phyloP scores from a whole-genome alignment of 345 rosid genomes.

The Acer campestre region DNA sequence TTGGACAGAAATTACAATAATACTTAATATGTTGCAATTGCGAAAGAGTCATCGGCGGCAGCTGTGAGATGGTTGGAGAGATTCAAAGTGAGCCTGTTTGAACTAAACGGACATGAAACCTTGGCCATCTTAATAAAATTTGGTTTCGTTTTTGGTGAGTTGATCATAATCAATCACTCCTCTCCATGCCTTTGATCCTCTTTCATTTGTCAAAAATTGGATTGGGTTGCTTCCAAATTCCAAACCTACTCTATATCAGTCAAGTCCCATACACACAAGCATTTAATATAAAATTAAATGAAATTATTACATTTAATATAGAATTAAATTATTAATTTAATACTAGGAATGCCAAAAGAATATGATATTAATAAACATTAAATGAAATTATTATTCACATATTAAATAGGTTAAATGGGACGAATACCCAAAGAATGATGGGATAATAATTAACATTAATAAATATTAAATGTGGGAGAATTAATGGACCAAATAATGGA shows the following conservation, averaged over 20 bases:
- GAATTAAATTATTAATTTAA: no score
- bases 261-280: not conserved
- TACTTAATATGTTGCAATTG: not conserved
- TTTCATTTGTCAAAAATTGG: conserved; percentile 48
- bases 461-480: no score
- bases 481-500: no score
- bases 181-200: conserved; percentile 55
- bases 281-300: no score
- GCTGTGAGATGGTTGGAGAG: conserved; percentile 22
- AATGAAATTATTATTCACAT: no score
- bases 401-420: no score
- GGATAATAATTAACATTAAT: no score
- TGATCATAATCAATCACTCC: conserved; percentile 30
- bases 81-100: conserved; percentile 27
- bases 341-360: no score
- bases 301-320: no score
- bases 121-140: conserved; percentile 45
- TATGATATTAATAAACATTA: no score
- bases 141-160: conserved; percentile 19
- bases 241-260: not conserved
- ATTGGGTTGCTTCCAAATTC: conserved; percentile 22
- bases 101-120: conserved; percentile 40
- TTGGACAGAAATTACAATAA: not conserved
- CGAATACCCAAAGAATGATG: no score
- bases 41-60: not conserved